Conservation (phyloP, 1,284 basidiomycete genomes). For the Neolentinus lepideus region DNA sequence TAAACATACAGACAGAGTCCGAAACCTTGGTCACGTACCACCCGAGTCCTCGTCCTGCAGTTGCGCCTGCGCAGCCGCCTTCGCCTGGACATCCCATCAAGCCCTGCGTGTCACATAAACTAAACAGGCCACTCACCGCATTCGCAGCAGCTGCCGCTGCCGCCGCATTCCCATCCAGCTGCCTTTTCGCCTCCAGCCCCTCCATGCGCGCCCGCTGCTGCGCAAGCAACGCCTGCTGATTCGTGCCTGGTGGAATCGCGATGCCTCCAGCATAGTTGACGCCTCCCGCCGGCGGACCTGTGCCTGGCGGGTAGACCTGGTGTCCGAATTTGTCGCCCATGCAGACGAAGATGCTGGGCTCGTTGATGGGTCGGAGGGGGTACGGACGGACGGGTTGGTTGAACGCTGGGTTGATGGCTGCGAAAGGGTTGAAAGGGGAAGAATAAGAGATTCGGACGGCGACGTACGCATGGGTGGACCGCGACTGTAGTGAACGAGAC, state of each 20-base stretch:
- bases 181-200: conserved; percentile 44
- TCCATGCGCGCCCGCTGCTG: conserved; percentile 69
- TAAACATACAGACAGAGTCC: conserved; percentile 1
- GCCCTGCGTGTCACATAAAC: too few species aligned
- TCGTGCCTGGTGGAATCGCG: conserved; percentile 11
- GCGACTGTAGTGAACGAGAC: conserved; percentile 66
- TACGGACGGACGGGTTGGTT: conserved; percentile 58
- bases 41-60: conserved; percentile 65
- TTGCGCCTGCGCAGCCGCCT: conserved; percentile 32
- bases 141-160: conserved; percentile 15
- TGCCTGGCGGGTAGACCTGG: conserved; percentile 33
- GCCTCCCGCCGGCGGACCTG: neutral
- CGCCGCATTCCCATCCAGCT: conserved; percentile 21
- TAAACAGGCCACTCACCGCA: too few species aligned
- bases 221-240: conserved; percentile 57
- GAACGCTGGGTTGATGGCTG: conserved; percentile 51
- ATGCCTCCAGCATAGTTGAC: conserved; percentile 4
- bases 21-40: conserved; percentile 30
- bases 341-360: conserved; percentile 53
- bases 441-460: conserved; percentile 3
- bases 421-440: conserved; percentile 8
- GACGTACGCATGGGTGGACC: conserved; percentile 53
- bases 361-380: conserved; percentile 56
- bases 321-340: conserved; percentile 62
- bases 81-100: too few species aligned